These are phyloP conservation scores for Cryphonectria carpinicola DNA, from an alignment of 2,329 filamentous ascomycete genomes.

Conservation along the genomic window DNA sequence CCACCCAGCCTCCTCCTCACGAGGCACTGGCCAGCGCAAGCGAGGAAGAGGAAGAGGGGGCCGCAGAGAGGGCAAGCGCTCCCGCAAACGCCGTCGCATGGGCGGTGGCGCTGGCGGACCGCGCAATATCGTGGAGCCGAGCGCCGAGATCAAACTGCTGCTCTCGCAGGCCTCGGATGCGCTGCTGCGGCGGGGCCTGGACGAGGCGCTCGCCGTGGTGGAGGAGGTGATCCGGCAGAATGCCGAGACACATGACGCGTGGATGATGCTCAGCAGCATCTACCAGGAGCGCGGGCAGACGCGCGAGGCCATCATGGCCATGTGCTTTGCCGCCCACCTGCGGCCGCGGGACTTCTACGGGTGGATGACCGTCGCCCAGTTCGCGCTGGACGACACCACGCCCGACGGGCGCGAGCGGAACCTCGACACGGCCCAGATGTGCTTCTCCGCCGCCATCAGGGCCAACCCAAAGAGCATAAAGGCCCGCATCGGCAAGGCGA, in stretches of 20 bases:
- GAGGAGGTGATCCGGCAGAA: slow-evolving; percentile 71
- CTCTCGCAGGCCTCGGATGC: slow-evolving; percentile 69
- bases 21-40: slow-evolving; percentile 24
- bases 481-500: slow-evolving; percentile 63
- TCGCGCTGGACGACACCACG: slow-evolving; percentile 53
- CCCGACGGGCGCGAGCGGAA: slow-evolving; percentile 53
- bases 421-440: slow-evolving; percentile 59
- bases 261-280: slow-evolving; percentile 64
- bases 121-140: slow-evolving; percentile 67
- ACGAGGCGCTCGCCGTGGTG: slow-evolving; percentile 60
- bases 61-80: slow-evolving; percentile 33
- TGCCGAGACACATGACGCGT: slow-evolving; percentile 67
- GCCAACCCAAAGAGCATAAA: slow-evolving; percentile 61
- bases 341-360: slow-evolving; percentile 62
- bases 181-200: slow-evolving; percentile 62
- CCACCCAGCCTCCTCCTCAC: slow-evolving; percentile 23
- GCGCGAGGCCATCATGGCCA: slow-evolving; percentile 61
- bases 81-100: slow-evolving; percentile 10
- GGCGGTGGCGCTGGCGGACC: slow-evolving; percentile 42
- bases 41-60: slow-evolving; percentile 18
- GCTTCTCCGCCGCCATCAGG: slow-evolving; percentile 62
- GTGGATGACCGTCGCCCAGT: slow-evolving; percentile 64
- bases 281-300: slow-evolving; percentile 63
- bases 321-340: slow-evolving; percentile 65
- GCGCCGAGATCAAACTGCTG: slow-evolving; percentile 71